Base-by-base conservation (phyloP, 768 basidiomycete species). In the Macrolepiota albuminosa region DNA sequence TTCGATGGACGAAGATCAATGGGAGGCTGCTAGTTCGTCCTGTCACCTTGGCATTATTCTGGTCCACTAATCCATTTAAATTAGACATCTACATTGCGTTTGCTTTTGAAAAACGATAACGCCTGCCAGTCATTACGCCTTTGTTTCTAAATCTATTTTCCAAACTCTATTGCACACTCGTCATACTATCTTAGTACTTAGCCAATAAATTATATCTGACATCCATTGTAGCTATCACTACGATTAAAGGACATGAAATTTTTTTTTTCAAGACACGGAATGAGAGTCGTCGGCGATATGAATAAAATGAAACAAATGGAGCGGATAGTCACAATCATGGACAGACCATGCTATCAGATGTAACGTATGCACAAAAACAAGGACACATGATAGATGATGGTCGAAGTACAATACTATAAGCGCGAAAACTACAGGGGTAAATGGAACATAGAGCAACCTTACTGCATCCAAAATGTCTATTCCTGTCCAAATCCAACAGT, bases 21-120 rank as follows among this genome's bases (percentile, higher is more conserved):
- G 96, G 93, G 95, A 98, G 68, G 96, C 96, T 63, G 95, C 94
- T n/a, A 98, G 97, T 98, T 73, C 74, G 94, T 84, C 13, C 11
- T 56, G 53, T 54, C 29, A 26, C 39, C 57, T 10, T 37, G 5
- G 6, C 11, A 26, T 55, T 18, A 8, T 18, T 26, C 37, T 54
- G n/a, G 33, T 26, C 43, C 10, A 36, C 56, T 68, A n/a, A 65
- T 56, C 31, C 50, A 50, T 42, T 29, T 3, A 40, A 43, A 26
- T 1, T 68, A 98, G 95, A 95, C 71, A 87, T 98, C 55, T 98
- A 98, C 66, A 83, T 95, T 64, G 95, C 88, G 3, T 98, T 98
- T 67, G 95, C 93, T 7, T 90, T 96, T 67, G 85, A 92, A 71
- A 96, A 91, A 73, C 72, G 72, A 57, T 78, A 67, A 71, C 52